Conservation (phyloP, 371 early-diverging fungal genomes). For the Mucor plumbeus region DNA sequence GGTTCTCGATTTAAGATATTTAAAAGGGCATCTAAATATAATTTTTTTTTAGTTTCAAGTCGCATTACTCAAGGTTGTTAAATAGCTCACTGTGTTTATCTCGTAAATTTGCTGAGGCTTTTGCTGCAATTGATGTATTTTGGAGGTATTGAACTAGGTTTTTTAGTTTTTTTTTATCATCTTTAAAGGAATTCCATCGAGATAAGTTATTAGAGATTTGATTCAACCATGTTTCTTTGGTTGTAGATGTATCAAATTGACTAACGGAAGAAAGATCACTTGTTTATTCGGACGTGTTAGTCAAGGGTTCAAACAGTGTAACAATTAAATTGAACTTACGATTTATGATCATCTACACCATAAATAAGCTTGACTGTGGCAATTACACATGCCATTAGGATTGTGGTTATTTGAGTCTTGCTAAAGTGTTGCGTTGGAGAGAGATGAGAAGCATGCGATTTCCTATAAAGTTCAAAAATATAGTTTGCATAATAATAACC, state of each 20-base stretch:
- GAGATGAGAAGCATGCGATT: too few relatives aligned
- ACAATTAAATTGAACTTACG: constrained; percentile 13
- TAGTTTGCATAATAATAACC: constrained; percentile 24
- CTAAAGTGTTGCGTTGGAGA: too few relatives aligned
- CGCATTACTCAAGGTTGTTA: background rate
- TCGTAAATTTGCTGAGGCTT: background rate
- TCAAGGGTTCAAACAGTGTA: background rate
- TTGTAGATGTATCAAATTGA: constrained; percentile 1
- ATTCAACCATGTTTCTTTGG: constrained; percentile 9
- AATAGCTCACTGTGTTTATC: constrained; percentile 7
- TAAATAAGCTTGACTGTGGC: constrained; percentile 27
- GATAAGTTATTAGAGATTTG: constrained; percentile 2
- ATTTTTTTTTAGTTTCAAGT: background rate
- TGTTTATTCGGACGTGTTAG: background rate
- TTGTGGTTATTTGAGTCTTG: background rate
- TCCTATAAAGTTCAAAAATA: constrained; percentile 9
- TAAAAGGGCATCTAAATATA: constrained; percentile 1
- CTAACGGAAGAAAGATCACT: background rate
- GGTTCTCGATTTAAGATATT: background rate
- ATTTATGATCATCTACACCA: constrained; percentile 20
- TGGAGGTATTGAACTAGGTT: constrained; percentile 7
- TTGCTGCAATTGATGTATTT: constrained; percentile 6
- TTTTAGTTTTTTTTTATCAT: constrained; percentile 5
- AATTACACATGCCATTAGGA: constrained; percentile 24
- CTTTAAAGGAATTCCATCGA: constrained; percentile 10